Base-by-base conservation (phyloP, 345 rosid species). In the Tarenaya hassleriana region DNA sequence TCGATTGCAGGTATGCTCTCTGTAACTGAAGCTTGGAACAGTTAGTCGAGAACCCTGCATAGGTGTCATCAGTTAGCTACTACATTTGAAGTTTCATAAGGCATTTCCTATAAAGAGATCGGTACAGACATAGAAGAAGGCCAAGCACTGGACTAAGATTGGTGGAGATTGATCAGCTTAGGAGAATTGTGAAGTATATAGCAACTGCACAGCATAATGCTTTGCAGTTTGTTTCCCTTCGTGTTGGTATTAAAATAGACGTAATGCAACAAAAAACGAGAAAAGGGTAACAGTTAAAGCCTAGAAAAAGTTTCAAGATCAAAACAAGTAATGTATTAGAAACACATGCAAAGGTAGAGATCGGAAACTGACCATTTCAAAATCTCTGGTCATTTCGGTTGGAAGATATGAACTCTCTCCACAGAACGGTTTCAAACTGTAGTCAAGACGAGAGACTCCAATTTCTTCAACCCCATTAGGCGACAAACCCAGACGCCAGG, bases 41-140 rank as follows among this genome's bases (percentile, higher is more conserved):
- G 79, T 72, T 58, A 72, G 64, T 38, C 56, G 82, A 58, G 75
- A 63, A 61, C 62, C 77, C 89, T 77, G 77, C 68, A 48, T 35
- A 60, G 47, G 34, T 58, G 60, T 40, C 46, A 47, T 41, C 41
- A 27, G 34, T 69, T 49, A 65, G 67, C 58, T 60, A 14, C 41
- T 10, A n/a, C 34, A 38, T 20, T 21, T n/a, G n/a, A 16, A 58
- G 47, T 8, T 34, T 41, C 1, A 17, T 17, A 5, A 31, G 19
- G 44, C 29, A 18, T 47, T 19, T 29, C 19, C 33, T n/a, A 0
- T 53, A 18, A 46, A 14, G 19, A 38, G 34, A 54, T 37, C 8
- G 8, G 17, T 29, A 31, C 4, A 4, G 8, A 44, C 31, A 61
- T 34, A 52, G 4, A 10, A n/a, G n/a, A n/a, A n/a, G n/a, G n/a